phyloP scores from a whole-genome alignment of 2,329 filamentous ascomycete species.

The Fusarium caatingaense region DNA sequence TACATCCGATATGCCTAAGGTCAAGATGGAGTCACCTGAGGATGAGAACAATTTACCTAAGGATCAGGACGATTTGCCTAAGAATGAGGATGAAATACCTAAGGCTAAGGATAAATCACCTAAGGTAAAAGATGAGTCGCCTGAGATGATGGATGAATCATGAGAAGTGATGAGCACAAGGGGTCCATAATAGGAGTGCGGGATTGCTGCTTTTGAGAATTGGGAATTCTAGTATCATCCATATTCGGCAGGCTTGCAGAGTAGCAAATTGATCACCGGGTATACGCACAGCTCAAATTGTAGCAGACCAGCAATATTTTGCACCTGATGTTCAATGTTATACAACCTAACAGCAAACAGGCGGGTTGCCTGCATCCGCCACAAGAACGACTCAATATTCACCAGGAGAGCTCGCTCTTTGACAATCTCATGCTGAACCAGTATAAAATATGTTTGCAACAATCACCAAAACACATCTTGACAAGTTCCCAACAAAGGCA shows the following conservation, averaged over 20 bases:
- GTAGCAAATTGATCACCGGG: neutral
- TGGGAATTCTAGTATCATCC: neutral
- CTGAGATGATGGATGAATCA: too few species aligned
- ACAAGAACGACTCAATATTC: rapidly evolving
- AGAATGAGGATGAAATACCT: too few species aligned
- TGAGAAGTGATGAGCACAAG: too few species aligned
- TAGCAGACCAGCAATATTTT: neutral
- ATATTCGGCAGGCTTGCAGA: neutral
- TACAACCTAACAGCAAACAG: neutral
- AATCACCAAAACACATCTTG: neutral
- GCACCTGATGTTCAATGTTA: neutral
- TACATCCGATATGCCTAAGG: neutral
- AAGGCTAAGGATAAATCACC: neutral
- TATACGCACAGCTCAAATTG: neutral
- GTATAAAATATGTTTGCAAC: neutral
- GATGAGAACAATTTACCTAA: too few species aligned
- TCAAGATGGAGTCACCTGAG: neutral
- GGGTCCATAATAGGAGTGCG: too few species aligned
- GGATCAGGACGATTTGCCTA: too few species aligned
- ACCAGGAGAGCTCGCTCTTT: neutral
- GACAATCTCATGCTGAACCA: neutral
- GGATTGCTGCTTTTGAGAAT: neutral
- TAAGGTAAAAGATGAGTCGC: neutral
- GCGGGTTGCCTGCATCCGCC: neutral
- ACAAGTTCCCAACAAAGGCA: neutral